A percentile compares a stretch with the other conserved stretches of the same genome.
Conservation (phyloP, 1,284 basidiomycete species). For the Ceratobasidium sp. region DNA sequence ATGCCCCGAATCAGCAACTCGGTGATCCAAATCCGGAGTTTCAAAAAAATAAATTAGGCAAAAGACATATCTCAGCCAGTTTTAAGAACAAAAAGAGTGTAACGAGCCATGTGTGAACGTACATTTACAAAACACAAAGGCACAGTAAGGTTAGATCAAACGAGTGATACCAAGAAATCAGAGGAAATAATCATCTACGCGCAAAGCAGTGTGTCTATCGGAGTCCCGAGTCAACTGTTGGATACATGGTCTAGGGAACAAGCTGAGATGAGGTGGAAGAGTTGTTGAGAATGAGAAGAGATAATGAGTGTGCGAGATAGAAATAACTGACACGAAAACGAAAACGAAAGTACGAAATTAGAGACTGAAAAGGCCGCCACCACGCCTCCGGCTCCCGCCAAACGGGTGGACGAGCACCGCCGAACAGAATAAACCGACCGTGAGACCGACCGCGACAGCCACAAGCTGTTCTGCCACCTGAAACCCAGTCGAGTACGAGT, state of each 20-base stretch:
- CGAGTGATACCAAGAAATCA: background rate
- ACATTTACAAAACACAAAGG: conserved; percentile 13
- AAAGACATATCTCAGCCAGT: background rate
- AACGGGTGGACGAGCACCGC: conserved; percentile 64
- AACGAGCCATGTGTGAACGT: background rate
- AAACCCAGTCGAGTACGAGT: conserved; percentile 75
- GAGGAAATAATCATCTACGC: conserved; percentile 6
- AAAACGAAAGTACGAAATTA: conserved; percentile 49
- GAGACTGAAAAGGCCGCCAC: conserved; percentile 52
- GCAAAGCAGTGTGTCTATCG: conserved; percentile 16
- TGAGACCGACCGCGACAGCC: conserved; percentile 72
- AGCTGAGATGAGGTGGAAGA: conserved; percentile 15
- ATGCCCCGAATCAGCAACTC: too few species aligned
- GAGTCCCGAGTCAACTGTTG: conserved; percentile 24
- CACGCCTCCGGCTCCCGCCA: conserved; percentile 59
- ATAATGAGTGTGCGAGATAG: conserved; percentile 53
- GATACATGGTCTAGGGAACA: conserved; percentile 18
- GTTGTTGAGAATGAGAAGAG: background rate
- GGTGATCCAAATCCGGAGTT: too few species aligned
- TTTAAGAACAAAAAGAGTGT: background rate
- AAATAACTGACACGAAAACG: conserved; percentile 37
- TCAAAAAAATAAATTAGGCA: conserved; percentile 33
- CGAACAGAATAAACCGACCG: conserved; percentile 75
- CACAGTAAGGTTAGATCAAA: too few species aligned
- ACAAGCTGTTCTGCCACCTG: conserved; percentile 75